phyloP scores from a whole-genome alignment of 441 rosid genomes.

The Bocquillonia castaneifolia region DNA sequence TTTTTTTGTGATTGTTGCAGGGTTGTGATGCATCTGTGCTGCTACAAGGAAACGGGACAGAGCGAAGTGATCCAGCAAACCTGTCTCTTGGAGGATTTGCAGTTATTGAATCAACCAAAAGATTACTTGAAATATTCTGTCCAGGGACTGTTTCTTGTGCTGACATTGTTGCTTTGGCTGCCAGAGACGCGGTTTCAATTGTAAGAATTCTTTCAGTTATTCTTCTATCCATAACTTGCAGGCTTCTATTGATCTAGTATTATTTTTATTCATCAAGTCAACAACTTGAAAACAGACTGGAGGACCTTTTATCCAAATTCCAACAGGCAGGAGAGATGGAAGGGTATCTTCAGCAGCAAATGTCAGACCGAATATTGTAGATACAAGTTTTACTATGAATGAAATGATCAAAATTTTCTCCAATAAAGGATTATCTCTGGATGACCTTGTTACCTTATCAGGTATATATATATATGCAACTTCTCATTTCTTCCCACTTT shows the following conservation, averaged over 20 bases:
- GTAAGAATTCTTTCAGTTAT: conserved; percentile 24
- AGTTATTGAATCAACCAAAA: conserved; percentile 53
- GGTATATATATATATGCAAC: conserved; percentile 41
- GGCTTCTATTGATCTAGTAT: neutral
- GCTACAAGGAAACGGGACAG: conserved; percentile 38
- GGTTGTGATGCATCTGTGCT: conserved; percentile 84
- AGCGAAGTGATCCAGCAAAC: conserved; percentile 46
- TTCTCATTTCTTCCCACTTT: neutral
- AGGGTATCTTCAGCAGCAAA: conserved; percentile 38
- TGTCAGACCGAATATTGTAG: conserved; percentile 71
- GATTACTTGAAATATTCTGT: conserved; percentile 49
- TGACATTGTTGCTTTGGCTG: conserved; percentile 70
- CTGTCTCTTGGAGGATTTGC: conserved; percentile 55
- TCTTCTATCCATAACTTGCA: neutral
- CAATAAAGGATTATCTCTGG: conserved; percentile 66
- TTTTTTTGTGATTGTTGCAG: conserved; percentile 27
- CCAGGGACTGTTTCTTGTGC: conserved; percentile 73
- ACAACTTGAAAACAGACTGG: conserved; percentile 47
- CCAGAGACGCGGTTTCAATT: conserved; percentile 61
- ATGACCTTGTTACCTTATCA: conserved; percentile 68
- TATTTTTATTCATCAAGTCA: conserved; percentile 6
- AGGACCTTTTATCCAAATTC: conserved; percentile 55
- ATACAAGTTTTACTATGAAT: conserved; percentile 67
- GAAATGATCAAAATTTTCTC: conserved; percentile 61
- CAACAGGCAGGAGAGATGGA: conserved; percentile 71